These are phyloP conservation scores for Lachnellula arida DNA, from an alignment of 2,329 filamentous ascomycete species.

Conservation along the genomic window DNA sequence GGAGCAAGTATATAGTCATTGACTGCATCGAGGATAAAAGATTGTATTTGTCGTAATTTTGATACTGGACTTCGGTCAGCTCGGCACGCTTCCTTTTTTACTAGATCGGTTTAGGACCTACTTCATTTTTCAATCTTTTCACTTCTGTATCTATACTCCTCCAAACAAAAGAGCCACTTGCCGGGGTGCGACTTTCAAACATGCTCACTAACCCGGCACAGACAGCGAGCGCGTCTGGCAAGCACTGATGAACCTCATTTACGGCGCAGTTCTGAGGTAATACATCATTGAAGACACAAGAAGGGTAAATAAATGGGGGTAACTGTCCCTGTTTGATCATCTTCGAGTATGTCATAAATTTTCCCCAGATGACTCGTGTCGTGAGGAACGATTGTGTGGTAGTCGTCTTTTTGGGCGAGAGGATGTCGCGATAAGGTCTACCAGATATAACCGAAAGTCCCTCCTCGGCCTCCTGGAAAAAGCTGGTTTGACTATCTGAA, in stretches of 20 bases:
- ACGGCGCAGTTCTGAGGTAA: slow-evolving; percentile 8
- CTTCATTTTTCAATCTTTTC: neutral
- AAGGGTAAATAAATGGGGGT: slow-evolving; percentile 30
- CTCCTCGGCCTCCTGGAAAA: too few species aligned
- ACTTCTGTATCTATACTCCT: slow-evolving; percentile 25
- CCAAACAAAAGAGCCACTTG: slow-evolving; percentile 25
- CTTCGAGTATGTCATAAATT: slow-evolving; percentile 22
- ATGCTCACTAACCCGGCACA: slow-evolving; percentile 25
- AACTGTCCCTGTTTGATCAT: slow-evolving; percentile 24
- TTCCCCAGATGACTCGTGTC: slow-evolving; percentile 21
- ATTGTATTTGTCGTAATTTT: slow-evolving; percentile 4
- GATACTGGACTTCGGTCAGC: neutral
- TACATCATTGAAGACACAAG: slow-evolving; percentile 18
- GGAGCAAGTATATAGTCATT: slow-evolving; percentile 18
- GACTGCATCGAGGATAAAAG: slow-evolving; percentile 12
- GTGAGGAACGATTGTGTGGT: slow-evolving; percentile 18
- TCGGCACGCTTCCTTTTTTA: neutral
- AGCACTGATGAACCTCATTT: slow-evolving; percentile 25
- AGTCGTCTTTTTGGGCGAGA: neutral
- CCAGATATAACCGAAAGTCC: too few species aligned
- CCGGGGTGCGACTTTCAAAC: slow-evolving; percentile 18
- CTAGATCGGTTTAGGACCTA: too few species aligned
- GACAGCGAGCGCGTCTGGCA: slow-evolving; percentile 26
- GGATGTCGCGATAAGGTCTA: neutral
- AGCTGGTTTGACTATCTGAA: too few species aligned